Evolutionary conservation across 2,329 filamentous ascomycete species (phyloP), one percentile per base, ranked within the genome.

Genomic region (Neofusicoccum parvum): DNA sequence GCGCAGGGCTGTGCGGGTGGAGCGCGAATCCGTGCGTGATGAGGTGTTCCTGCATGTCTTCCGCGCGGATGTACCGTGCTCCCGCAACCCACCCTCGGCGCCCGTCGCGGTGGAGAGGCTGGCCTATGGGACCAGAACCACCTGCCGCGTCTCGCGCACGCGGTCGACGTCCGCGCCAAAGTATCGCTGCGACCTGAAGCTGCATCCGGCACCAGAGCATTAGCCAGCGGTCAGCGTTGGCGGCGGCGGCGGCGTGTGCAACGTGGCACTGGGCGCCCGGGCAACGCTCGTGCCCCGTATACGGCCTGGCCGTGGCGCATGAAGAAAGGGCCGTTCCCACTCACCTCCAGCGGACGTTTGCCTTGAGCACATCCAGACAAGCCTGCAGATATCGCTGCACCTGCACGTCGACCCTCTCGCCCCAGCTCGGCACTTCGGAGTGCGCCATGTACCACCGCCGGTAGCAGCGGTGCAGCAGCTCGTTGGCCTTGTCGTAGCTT

Each of bases 401-500:
- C 54, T 65, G 64, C 27, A 46, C 54, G 37, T 65, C 64, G 36
- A 65, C 48, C 64, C 41, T 34, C 46, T 65, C 64, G 23, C 64
- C 64, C 64, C 64, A 65, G 27, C 48, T 46, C 64, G 64, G 64
- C 39, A 65, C 43, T 27, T 51, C 32, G 7, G 64, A 43, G 23
- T 65, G 64, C 64, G 64, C 54, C 37, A 65, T n/a, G 39, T 65
- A 65, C 64, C 64, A 65, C n/a, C 48, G 64, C 27, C 64, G 64
- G 64, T 65, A 65, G 48, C 64, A 65, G 32, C 54, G 37, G 39
- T 65, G 64, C 46, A 65, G 64, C 46, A 60, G 64, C 46, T 60
- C 64, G 43, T 65, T 41, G 23, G 56, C 64, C 56, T 46, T 65
- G 54, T 65, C 54, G 43, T 65, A 65, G 48, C 64, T 65, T 37